Base-by-base conservation (phyloP, 208 protist genomes). In the Crithidia sp. region DNA sequence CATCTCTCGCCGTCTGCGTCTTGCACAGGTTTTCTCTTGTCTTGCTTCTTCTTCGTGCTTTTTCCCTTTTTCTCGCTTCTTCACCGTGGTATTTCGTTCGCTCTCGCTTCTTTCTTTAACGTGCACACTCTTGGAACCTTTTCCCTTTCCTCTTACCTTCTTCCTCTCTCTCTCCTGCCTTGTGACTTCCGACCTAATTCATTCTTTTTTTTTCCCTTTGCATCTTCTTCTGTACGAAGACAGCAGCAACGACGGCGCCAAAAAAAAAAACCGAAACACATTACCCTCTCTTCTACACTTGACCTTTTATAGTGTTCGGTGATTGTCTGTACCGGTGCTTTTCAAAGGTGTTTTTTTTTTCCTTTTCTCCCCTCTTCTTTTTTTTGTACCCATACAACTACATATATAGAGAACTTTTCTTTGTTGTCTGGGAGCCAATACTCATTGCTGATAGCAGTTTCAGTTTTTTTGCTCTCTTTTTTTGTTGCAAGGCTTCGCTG, bases 111-210 rank as follows among this genome's bases (percentile, higher is more conserved):
- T 28, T 28, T 28, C 28, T 28, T 28, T 28, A 28, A 28, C 28
- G 28, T 28, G 28, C 28, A 28, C 28, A 28, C 28, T 28, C 28
- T 28, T 28, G 28, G 28, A 28, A 28, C 13, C 56, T 56, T 41
- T 56, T 39, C 9, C 56, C 43, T 56, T 62, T 36, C 36, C 12
- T 40, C 57, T 76, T 57, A 43, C 8, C 52, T 76, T 60, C 67
- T 67, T 57, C 39, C n/a, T 47, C 43, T 16, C 13, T 54, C 37
- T 68, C 19, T 49, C 14, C n/a, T 50, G 7, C n/a, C 44, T 71
- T 45, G 7, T 71, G 13, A 2, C 8, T 50, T 17, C 55, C 52
- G 28, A 28, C 28, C 28, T 28, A 28, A 28, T 61, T 36, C 7
- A 12, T 47, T 63, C 9, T 16, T 63, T 55, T 55, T 40, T 60